Conservation (phyloP, 2,329 filamentous ascomycete genomes). For the Aspergillus tamarii region DNA sequence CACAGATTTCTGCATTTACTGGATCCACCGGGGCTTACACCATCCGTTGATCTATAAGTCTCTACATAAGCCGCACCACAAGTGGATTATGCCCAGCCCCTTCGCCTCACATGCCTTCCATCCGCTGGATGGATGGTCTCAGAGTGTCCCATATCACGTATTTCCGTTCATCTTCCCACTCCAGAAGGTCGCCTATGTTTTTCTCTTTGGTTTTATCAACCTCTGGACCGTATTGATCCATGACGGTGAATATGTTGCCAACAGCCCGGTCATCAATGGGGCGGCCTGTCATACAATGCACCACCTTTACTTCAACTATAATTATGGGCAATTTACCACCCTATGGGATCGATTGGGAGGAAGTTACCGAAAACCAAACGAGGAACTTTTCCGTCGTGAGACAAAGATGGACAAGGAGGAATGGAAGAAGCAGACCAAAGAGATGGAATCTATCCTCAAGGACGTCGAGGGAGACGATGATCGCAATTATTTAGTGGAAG, state of each 20-base stretch:
- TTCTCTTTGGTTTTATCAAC: conserved; percentile 89
- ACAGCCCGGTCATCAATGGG: conserved; percentile 90
- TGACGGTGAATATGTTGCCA: conserved; percentile 90
- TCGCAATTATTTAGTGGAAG: conserved; percentile 43
- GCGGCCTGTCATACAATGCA: conserved; percentile 94
- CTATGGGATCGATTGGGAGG: conserved; percentile 86
- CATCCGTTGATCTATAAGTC: conserved; percentile 80
- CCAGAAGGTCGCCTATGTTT: conserved; percentile 85
- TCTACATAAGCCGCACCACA: conserved; percentile 97
- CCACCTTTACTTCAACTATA: conserved; percentile 85
- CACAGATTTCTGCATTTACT: conserved; percentile 89
- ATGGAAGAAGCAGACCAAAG: conserved; percentile 76
- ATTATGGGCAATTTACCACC: conserved; percentile 94
- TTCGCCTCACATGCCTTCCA: conserved; percentile 94
- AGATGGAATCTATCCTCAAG: conserved; percentile 75
- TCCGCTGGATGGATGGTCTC: conserved; percentile 85
- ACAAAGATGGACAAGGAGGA: conserved; percentile 80
- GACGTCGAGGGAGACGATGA: conserved; percentile 68
- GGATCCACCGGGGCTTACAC: conserved; percentile 85
- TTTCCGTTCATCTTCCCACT: conserved; percentile 93
- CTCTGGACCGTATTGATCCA: conserved; percentile 97
- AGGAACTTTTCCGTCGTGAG: conserved; percentile 81
- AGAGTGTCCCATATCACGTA: conserved; percentile 88
- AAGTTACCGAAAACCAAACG: conserved; percentile 84
- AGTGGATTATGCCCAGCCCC: conserved; percentile 98